phyloP scores from a whole-genome alignment of 495 filamentous ascomycete genomes.

The Penicillium pulvis region DNA sequence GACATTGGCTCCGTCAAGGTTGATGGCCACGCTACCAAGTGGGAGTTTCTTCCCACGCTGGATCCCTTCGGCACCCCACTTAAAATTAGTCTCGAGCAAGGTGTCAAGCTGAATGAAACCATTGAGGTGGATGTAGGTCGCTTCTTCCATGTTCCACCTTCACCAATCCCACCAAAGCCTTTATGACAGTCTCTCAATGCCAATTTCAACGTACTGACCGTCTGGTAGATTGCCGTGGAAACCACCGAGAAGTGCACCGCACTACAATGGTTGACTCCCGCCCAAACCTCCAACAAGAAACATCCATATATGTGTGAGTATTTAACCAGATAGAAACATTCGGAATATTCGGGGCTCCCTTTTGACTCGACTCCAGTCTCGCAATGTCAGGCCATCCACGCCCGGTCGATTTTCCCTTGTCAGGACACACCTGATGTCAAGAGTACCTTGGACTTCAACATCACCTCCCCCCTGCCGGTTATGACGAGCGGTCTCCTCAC shows the following conservation, averaged over 20 bases:
- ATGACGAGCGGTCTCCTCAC: slow-evolving; percentile 82
- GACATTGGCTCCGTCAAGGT: slow-evolving; percentile 67
- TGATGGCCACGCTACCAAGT: slow-evolving; percentile 60
- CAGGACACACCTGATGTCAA: slow-evolving; percentile 98
- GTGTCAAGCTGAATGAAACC: slow-evolving; percentile 59
- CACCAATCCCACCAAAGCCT: not conserved
- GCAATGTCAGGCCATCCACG: slow-evolving; percentile 96
- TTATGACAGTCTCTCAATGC: not conserved
- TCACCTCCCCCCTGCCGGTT: slow-evolving; percentile 83
- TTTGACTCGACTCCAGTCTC: slow-evolving; percentile 57
- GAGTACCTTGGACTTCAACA: slow-evolving; percentile 82
- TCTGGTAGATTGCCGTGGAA: slow-evolving; percentile 52
- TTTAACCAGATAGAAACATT: not conserved
- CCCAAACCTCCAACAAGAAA: slow-evolving; percentile 90
- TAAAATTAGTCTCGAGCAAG: slow-evolving; percentile 66
- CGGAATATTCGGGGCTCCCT: not conserved
- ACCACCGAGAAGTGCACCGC: slow-evolving; percentile 90
- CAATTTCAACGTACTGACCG: slow-evolving; percentile 2
- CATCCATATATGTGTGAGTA: slow-evolving; percentile 86
- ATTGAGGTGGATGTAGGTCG: slow-evolving; percentile 60
- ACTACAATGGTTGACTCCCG: slow-evolving; percentile 87
- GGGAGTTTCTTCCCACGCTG: slow-evolving; percentile 65
- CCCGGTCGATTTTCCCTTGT: slow-evolving; percentile 89
- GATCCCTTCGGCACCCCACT: slow-evolving; percentile 83
- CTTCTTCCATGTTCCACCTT: not conserved